Percentiles rank a stretch among this genome's conserved stretches.
Evolutionary conservation across 805 yeast genomes (phyloP).

Genomic region (Candida tammaniensis): DNA sequence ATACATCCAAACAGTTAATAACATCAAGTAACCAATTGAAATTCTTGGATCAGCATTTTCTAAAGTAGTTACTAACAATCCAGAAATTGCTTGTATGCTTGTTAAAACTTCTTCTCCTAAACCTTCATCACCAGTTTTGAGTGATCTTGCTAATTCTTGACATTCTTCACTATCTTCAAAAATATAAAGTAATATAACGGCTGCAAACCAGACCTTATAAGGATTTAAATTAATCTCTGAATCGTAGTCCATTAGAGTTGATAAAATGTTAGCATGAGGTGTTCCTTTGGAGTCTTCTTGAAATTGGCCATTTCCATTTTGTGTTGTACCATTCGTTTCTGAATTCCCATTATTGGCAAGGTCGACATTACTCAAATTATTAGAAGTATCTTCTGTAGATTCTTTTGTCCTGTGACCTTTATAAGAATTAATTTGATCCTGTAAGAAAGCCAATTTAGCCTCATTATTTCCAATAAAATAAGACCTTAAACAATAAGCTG

Average conservation of each 20-base stretch:
- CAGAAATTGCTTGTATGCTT: conserved; percentile 74
- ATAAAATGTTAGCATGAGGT: conserved; percentile 61
- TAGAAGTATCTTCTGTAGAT: conserved; percentile 14
- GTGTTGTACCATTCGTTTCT: not conserved
- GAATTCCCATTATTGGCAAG: conserved; percentile 1
- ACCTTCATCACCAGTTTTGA: conserved; percentile 56
- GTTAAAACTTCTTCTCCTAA: conserved; percentile 68
- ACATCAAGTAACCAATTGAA: conserved; percentile 72
- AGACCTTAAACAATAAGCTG: conserved; percentile 63
- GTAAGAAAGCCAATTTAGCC: conserved; percentile 59
- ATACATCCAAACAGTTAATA: conserved; percentile 72
- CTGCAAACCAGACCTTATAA: conserved; percentile 81
- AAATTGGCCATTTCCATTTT: not conserved
- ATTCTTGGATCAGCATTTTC: conserved; percentile 67
- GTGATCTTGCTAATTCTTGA: conserved; percentile 44
- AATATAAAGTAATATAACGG: conserved; percentile 59
- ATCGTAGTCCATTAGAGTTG: conserved; percentile 73
- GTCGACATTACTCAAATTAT: conserved; percentile 4
- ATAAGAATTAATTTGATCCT: conserved; percentile 56
- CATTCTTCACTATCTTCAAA: conserved; percentile 54
- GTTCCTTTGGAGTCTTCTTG: conserved; percentile 3
- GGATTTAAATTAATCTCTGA: conserved; percentile 68
- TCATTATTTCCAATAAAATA: conserved; percentile 63
- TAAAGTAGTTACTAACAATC: conserved; percentile 64
- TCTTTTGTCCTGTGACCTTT: conserved; percentile 6